Evolutionary conservation across 2,329 filamentous ascomycete genomes (phyloP).

Genomic region (Colletotrichum endophyticum): DNA sequence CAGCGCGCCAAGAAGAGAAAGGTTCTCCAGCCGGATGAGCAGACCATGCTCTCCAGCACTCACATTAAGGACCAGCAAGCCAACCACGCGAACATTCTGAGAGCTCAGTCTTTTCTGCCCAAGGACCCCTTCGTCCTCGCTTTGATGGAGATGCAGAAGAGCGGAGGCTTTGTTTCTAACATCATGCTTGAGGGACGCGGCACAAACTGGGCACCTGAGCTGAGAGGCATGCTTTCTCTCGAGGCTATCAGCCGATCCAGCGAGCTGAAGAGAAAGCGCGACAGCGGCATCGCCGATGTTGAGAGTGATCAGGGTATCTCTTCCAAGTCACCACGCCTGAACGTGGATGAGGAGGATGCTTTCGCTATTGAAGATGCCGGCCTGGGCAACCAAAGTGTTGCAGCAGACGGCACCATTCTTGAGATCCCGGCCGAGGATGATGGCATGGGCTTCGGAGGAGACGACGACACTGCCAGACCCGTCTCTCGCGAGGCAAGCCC

Average conservation of each 20-base stretch:
- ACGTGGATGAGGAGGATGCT: slow-evolving; percentile 71
- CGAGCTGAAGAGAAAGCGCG: slow-evolving; percentile 92
- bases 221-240: slow-evolving; percentile 89
- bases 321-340: slow-evolving; percentile 73
- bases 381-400: slow-evolving; percentile 56
- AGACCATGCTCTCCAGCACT: slow-evolving; percentile 76
- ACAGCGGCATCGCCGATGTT: slow-evolving; percentile 83
- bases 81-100: slow-evolving; percentile 86
- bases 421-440: slow-evolving; percentile 69
- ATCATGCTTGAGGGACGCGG: slow-evolving; percentile 83
- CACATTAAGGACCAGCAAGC: slow-evolving; percentile 88
- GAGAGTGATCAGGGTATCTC: slow-evolving; percentile 63
- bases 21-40: slow-evolving; percentile 79
- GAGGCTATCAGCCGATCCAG: slow-evolving; percentile 77
- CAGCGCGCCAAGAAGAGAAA: slow-evolving; percentile 79
- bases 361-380: slow-evolving; percentile 53
- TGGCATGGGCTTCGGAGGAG: slow-evolving; percentile 41
- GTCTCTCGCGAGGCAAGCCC: slow-evolving; percentile 45
- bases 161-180: slow-evolving; percentile 85
- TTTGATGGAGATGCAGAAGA: slow-evolving; percentile 90
- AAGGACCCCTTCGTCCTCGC: slow-evolving; percentile 86
- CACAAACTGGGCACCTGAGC: slow-evolving; percentile 86
- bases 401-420: slow-evolving; percentile 64
- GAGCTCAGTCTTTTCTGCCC: slow-evolving; percentile 81
- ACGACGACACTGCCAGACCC: slow-evolving; percentile 50